Evolutionary conservation across 306 rosid species (phyloP), one percentile per base, ranked within the genome.

Genomic region (Inga oerstediana): DNA sequence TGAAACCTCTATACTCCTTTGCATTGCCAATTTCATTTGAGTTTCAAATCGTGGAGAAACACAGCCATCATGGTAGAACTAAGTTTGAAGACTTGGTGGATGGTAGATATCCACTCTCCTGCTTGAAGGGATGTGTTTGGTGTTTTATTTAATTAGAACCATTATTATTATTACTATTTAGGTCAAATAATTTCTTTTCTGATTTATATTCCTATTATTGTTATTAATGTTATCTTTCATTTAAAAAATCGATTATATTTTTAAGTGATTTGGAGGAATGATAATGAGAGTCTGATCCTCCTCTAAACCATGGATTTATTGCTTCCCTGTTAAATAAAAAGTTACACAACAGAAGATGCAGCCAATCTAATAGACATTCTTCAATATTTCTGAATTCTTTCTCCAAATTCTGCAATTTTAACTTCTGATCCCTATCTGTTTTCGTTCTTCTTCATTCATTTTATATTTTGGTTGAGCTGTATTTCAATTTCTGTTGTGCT

Each of bases 381-480:
- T 59, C 66, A 59, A 20, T 59, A 59, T 24, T 22, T 59, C 11
- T n/a, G 66, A 8, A 22, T 22, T 59, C 32, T 56, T 59, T 59
- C 32, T 22, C 34, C 24, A 10, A 59, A 61, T 49, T 37, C 16
- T 19, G 5, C 27, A 75, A 16, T 59, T 62, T 49, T 35, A 58
- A 56, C 72, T 64, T 62, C 58, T 76, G 45, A 34, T 75, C 74
- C 37, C 32, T 7, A 70, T 56, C 61, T 52, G 4, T n/a, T 27
- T 49, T 19, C 13, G n/a, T 58, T 16, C 10, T 62, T 72, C n/a
- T 64, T 77, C 24, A 62, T 48, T 45, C 79, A 43, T 58, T 82
- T 45, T 30, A 13, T 58, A 74, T 78, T 61, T 75, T 87, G 66
- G 68, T 74, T 45, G 67, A n/a, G 78, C 79, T 61, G 7, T 80